Percentiles rank a stretch among this genome's conserved stretches.
Evolutionary conservation across 179 eudicot genomes (phyloP).

Genomic region (Carnegiea gigantea): DNA sequence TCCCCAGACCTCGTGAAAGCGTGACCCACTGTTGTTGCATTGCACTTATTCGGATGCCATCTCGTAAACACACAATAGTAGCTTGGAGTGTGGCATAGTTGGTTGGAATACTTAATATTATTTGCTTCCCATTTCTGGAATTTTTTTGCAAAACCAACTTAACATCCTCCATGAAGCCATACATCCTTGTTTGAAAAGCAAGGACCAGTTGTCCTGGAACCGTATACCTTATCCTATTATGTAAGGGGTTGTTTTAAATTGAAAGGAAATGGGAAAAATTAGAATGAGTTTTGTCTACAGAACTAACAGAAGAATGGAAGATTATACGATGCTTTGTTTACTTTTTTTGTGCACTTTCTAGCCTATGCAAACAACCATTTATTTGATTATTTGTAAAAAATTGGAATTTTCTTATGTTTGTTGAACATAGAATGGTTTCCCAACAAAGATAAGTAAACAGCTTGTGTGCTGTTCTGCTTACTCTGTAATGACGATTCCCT

Average conservation of each 20-base stretch:
- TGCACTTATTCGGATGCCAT: too few relatives aligned
- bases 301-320: not conserved
- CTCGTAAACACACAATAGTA: not conserved
- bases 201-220: not conserved
- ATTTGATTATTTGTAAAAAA: too few relatives aligned
- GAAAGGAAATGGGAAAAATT: not conserved
- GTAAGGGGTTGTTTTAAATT: not conserved
- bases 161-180: not conserved
- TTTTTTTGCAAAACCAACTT: not conserved
- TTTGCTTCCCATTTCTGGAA: not conserved
- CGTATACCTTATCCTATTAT: not conserved
- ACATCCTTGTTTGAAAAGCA: not conserved
- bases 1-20: too few relatives aligned
- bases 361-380: not conserved
- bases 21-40: too few relatives aligned
- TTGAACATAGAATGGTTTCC: not conserved
- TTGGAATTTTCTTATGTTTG: not conserved
- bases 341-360: not conserved
- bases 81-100: too few relatives aligned
- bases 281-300: not conserved
- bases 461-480: not conserved
- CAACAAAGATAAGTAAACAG: not conserved
- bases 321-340: not conserved
- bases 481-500: not conserved
- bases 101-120: too few relatives aligned